A percentile compares a stretch with the other conserved stretches of the same genome.
phyloP scores from a whole-genome alignment of 2,329 filamentous ascomycete species.

The Beauveria sp. region DNA sequence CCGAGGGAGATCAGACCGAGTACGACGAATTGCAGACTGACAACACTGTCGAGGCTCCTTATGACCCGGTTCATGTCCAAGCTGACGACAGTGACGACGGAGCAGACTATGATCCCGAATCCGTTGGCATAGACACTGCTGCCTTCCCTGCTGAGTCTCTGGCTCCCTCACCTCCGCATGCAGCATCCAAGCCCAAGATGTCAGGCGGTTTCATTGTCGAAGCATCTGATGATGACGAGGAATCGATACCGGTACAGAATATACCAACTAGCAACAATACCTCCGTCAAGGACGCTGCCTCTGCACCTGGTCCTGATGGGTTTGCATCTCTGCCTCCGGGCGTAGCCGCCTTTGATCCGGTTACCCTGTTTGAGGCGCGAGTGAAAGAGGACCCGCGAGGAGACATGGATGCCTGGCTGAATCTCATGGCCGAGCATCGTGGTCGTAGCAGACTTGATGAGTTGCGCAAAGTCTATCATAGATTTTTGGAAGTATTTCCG shows the following conservation, averaged over 20 bases:
- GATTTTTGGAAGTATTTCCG: slow-evolving; percentile 83
- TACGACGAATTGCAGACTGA: slow-evolving; percentile 48
- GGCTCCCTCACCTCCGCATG: not conserved
- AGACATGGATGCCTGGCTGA: slow-evolving; percentile 86
- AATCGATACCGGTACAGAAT: not conserved
- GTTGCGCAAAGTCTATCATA: slow-evolving; percentile 70
- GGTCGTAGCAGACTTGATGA: slow-evolving; percentile 76
- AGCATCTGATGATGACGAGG: slow-evolving; percentile 43
- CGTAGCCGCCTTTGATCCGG: slow-evolving; percentile 52
- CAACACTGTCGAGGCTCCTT: slow-evolving; percentile 39
- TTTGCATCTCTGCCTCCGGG: slow-evolving; percentile 26
- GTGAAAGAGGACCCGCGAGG: slow-evolving; percentile 89
- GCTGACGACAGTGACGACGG: slow-evolving; percentile 44
- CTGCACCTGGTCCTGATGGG: slow-evolving; percentile 17
- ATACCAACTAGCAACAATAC: slow-evolving; percentile 13
- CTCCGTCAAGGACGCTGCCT: not conserved
- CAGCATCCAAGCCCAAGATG: slow-evolving; percentile 46
- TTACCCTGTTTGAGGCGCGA: slow-evolving; percentile 79
- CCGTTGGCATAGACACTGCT: slow-evolving; percentile 33
- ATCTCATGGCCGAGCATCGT: slow-evolving; percentile 77
- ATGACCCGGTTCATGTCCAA: slow-evolving; percentile 42
- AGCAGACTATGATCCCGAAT: slow-evolving; percentile 52
- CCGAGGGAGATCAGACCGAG: slow-evolving; percentile 47
- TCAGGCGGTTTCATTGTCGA: slow-evolving; percentile 53
- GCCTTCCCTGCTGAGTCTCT: slow-evolving; percentile 16